Conservation (phyloP, 2,329 filamentous ascomycete genomes). For the Alternaria infectoria region DNA sequence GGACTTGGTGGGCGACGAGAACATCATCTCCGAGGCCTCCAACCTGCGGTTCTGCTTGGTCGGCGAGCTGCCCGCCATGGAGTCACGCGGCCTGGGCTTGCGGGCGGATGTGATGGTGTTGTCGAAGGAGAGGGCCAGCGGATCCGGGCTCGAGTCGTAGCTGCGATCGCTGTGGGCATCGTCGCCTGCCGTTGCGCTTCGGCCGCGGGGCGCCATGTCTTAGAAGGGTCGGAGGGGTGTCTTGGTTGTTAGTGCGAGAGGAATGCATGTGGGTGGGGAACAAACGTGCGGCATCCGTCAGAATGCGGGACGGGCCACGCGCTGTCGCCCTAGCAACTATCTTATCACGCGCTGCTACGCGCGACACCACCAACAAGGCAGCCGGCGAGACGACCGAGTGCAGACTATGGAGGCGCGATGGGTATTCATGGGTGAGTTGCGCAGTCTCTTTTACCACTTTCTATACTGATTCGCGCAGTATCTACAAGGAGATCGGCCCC, state of each 20-base stretch:
- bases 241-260: slow-evolving; percentile 16
- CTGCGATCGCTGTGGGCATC: slow-evolving; percentile 22
- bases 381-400: slow-evolving; percentile 10
- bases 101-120: slow-evolving; percentile 28
- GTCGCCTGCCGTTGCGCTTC: slow-evolving; percentile 22
- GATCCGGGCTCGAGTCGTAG: slow-evolving; percentile 48
- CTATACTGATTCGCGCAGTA: slow-evolving; percentile 59
- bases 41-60: slow-evolving; percentile 34
- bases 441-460: not conserved
- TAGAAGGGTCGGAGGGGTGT: slow-evolving; percentile 11
- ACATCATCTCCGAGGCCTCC: slow-evolving; percentile 26
- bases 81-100: slow-evolving; percentile 27
- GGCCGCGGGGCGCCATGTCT: slow-evolving; percentile 35
- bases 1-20: slow-evolving; percentile 52
- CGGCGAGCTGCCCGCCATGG: slow-evolving; percentile 38
- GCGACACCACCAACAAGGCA: slow-evolving; percentile 22
- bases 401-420: slow-evolving; percentile 40
- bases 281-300: slow-evolving; percentile 10
- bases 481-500: slow-evolving; percentile 87
- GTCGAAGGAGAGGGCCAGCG: slow-evolving; percentile 39
- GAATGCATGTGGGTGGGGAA: slow-evolving; percentile 18
- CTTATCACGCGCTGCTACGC: slow-evolving; percentile 23
- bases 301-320: slow-evolving; percentile 21
- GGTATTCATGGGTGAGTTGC: slow-evolving; percentile 48
- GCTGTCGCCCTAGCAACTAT: slow-evolving; percentile 43